Percentiles rank a stretch among this genome's conserved stretches.
These are phyloP conservation scores for Colletotrichum siamense DNA, from an alignment of 2,329 filamentous ascomycete species.

Conservation along the genomic window DNA sequence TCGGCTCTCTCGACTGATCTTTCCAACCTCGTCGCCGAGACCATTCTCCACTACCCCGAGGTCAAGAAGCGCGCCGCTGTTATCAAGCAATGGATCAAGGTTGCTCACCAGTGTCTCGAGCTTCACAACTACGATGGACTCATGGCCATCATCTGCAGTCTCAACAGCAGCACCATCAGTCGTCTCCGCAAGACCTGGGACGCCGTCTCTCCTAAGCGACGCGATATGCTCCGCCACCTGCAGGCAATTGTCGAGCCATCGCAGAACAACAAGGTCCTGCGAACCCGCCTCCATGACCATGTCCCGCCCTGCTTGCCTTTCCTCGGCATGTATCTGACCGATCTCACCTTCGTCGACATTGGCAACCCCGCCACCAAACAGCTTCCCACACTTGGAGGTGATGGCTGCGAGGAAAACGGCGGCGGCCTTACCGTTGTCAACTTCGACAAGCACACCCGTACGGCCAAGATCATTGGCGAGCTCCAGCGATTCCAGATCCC, in stretches of 20 bases:
- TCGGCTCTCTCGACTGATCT: constrained; percentile 90
- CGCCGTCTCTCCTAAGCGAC: constrained; percentile 81
- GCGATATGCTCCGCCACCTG: constrained; percentile 77
- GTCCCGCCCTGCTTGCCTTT: constrained; percentile 94
- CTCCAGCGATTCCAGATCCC: constrained; percentile 96
- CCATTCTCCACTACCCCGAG: constrained; percentile 86
- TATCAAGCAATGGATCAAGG: constrained; percentile 99
- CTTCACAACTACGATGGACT: constrained; percentile 95
- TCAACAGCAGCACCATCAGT: constrained; percentile 90
- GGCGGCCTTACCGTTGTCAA: constrained; percentile 85
- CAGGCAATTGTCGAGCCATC: constrained; percentile 87
- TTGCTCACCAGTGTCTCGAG: constrained; percentile 84
- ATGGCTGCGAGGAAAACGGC: constrained; percentile 63
- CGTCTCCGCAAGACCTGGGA: constrained; percentile 95
- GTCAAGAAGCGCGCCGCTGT: constrained; percentile 88
- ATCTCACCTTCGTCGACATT: constrained; percentile 94
- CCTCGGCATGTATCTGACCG: constrained; percentile 94
- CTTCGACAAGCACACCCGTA: constrained; percentile 95
- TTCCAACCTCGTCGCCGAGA: constrained; percentile 91
- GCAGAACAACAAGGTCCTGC: constrained; percentile 88
- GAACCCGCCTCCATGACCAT: constrained; percentile 82
- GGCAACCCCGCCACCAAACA: constrained; percentile 88
- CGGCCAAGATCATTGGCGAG: constrained; percentile 93
- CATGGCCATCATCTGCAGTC: constrained; percentile 94
- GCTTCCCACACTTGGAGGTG: constrained; percentile 57